Evolutionary conservation across 2,329 filamentous ascomycete species (phyloP).

Genomic region (Alternaria panax): DNA sequence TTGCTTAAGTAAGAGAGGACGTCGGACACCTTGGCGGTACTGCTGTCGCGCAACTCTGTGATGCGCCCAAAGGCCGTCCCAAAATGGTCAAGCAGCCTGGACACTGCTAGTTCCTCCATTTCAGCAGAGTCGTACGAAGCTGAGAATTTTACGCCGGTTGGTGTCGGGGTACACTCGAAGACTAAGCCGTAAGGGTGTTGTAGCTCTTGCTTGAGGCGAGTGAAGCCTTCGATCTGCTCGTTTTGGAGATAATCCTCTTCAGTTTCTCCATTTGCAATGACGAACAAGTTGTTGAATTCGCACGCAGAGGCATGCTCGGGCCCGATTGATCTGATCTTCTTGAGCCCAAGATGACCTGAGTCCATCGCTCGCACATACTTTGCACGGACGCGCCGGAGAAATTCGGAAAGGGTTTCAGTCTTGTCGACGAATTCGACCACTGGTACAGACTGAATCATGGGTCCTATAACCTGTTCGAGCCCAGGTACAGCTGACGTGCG

Average conservation of each 20-base stretch:
- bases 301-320: background rate
- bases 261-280: background rate
- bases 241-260: background rate
- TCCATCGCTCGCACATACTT: background rate
- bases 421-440: background rate
- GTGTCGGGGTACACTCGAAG: background rate
- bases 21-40: background rate
- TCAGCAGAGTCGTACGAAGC: background rate
- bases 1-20: background rate
- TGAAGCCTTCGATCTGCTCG: background rate
- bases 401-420: background rate
- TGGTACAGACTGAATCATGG: background rate
- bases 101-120: background rate
- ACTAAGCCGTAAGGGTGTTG: background rate
- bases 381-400: background rate
- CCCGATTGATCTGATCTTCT: background rate
- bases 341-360: background rate
- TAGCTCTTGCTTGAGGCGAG: background rate
- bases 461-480: background rate
- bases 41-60: background rate
- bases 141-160: background rate
- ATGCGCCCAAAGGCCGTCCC: background rate
- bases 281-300: background rate
- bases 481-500: background rate
- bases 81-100: background rate